Evolutionary conservation across 1,284 basidiomycete species (phyloP), one percentile per base, ranked within the genome.

Genomic region (Schizopora paradoxa): DNA sequence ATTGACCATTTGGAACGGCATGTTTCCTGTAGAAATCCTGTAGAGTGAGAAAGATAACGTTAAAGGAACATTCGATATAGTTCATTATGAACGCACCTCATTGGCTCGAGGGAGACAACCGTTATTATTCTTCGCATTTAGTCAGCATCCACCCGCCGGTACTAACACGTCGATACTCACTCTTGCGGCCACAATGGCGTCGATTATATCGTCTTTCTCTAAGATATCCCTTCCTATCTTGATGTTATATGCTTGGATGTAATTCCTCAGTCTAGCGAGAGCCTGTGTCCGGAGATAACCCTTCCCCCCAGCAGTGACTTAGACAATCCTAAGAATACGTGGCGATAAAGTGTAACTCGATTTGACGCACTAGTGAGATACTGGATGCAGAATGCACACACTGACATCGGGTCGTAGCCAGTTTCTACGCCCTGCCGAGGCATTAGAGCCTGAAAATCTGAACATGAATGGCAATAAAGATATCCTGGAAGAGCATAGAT

Each of bases 161-260:
- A 31, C 6, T 31, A 11, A 27, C n/a, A 26, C 11, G 33, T 16
- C 19, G 36, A 16, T 31, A 11, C 36, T 52, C 56, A 84, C 84
- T 58, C 80, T 73, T 21, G 73, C 74, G 11, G 64, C 62, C 1
- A 86, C 46, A 34, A 85, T 72, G 25, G 69, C 73, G 42, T 85
- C 76, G 16, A 89, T 75, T 25, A 88, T 64, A 55, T 88, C 86
- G 40, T 83, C 79, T 62, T 87, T 88, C 61, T 89, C 85, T 8
- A 88, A 13, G 7, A 49, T 32, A n/a, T 39, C 67, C 2, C 78
- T 74, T 39, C 73, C 70, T 41, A 74, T 68, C 37, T 67, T 65
- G 51, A 89, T 82, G 44, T 77, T 75, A 54, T 89, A 89, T 5
- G 78, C 80, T 43, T 68, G 71, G 26, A 79, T 71, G 57, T 88